A percentile compares a stretch with the other conserved stretches of the same genome.
Evolutionary conservation across 148 eudicot genomes (phyloP).

Genomic region (Camellia sinensis): DNA sequence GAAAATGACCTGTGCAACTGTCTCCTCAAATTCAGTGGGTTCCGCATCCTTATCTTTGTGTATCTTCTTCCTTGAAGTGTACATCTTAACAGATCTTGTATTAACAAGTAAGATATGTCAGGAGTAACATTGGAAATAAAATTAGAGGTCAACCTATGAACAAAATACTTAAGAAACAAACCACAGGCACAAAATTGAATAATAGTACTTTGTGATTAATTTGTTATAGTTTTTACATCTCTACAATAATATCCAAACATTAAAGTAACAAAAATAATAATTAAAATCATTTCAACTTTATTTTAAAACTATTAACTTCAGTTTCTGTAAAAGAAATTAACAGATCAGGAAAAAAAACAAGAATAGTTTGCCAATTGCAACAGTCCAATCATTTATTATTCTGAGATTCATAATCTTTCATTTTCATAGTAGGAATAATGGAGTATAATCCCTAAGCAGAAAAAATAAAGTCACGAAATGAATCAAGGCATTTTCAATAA

Average conservation of each 20-base stretch:
- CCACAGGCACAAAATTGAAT: neutral
- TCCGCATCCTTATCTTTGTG: slow-evolving; percentile 69
- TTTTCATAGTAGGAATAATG: neutral
- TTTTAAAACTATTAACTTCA: too few species aligned
- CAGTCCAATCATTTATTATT: neutral
- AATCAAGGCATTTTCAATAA: neutral
- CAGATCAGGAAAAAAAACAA: too few species aligned
- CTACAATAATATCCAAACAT: neutral
- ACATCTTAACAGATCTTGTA: slow-evolving; percentile 42
- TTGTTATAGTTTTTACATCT: neutral
- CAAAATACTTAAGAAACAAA: neutral
- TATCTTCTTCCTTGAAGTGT: slow-evolving; percentile 62
- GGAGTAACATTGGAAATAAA: neutral
- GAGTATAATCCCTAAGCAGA: neutral
- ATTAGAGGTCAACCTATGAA: neutral
- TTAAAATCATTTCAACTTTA: too few species aligned
- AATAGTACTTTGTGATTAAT: neutral
- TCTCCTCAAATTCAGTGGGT: slow-evolving; percentile 66
- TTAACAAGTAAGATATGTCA: neutral
- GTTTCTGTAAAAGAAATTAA: too few species aligned
- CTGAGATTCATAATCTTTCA: neutral
- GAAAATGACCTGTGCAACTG: slow-evolving; percentile 63
- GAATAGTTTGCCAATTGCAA: too few species aligned
- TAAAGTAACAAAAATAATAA: too few species aligned
- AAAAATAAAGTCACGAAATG: neutral